Evolutionary conservation across 441 rosid species (phyloP).

Genomic region (Populus hybrid): DNA sequence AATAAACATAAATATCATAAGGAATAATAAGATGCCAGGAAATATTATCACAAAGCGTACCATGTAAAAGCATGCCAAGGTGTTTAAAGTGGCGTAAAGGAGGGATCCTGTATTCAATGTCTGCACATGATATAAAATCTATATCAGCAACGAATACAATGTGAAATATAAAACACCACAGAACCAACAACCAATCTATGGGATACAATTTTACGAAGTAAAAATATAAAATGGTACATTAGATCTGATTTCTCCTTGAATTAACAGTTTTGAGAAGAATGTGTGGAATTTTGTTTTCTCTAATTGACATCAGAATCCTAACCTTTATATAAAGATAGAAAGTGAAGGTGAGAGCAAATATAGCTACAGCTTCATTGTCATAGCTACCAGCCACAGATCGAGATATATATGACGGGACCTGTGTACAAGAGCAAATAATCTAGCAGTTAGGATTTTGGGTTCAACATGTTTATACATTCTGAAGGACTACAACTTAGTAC

Average conservation of each 20-base stretch:
- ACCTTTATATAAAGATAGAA: slow-evolving; percentile 97
- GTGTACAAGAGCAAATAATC: slow-evolving; percentile 22
- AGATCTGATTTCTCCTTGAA: background rate
- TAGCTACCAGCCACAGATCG: slow-evolving; percentile 99
- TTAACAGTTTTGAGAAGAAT: slow-evolving; percentile 13
- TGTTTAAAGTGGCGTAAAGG: slow-evolving; percentile 92
- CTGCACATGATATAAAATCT: slow-evolving; percentile 48
- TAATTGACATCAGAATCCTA: slow-evolving; percentile 20
- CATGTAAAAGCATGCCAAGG: slow-evolving; percentile 94
- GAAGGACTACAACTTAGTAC: background rate
- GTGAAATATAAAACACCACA: background rate
- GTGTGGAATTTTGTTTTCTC: slow-evolving; percentile 11
- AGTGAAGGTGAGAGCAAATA: slow-evolving; percentile 94
- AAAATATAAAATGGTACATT: slow-evolving; percentile 8
- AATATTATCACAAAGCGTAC: slow-evolving; percentile 40
- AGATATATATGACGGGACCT: slow-evolving; percentile 99
- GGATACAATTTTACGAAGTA: background rate
- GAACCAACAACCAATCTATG: slow-evolving; percentile 1
- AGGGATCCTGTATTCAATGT: slow-evolving; percentile 97
- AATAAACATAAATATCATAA: slow-evolving; percentile 16
- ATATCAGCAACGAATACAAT: slow-evolving; percentile 23
- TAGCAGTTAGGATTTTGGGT: background rate
- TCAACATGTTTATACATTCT: background rate
- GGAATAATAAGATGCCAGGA: slow-evolving; percentile 16
- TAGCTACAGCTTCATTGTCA: slow-evolving; percentile 99